A percentile compares a stretch with the other conserved stretches of the same genome.
Evolutionary conservation across 345 rosid genomes (phyloP).

Genomic region (Murraya paniculata): DNA sequence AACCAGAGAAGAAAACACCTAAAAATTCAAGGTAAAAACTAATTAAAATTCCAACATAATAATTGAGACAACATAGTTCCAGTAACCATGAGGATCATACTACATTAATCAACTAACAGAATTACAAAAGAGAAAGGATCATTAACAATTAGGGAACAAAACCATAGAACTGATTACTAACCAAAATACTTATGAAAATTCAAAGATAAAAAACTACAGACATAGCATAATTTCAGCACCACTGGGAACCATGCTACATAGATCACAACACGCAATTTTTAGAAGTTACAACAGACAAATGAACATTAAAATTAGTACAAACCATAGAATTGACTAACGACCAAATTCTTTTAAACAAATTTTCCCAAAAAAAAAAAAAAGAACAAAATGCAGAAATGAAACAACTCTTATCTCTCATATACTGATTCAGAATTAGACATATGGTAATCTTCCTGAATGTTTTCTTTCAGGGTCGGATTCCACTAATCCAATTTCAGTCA

Average conservation of each 20-base stretch:
- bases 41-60: constrained; percentile 10
- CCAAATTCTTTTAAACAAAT: background rate
- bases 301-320: background rate
- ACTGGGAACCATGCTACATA: constrained; percentile 3
- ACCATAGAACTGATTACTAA: background rate
- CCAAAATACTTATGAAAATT: background rate
- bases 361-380: background rate
- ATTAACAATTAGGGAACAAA: background rate
- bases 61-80: background rate
- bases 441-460: background rate
- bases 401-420: background rate
- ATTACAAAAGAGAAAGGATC: background rate
- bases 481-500: background rate
- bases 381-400: background rate
- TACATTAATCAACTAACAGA: no score
- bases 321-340: background rate
- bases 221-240: constrained; percentile 19
- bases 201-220: background rate
- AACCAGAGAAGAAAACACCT: constrained; percentile 71
- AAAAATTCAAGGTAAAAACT: constrained; percentile 48
- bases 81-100: background rate
- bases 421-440: background rate
- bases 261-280: constrained; percentile 1
- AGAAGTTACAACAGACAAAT: constrained; percentile 1
- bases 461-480: background rate